These are phyloP conservation scores for Macaranga tanarius DNA, from an alignment of 441 rosid genomes.

Conservation along the genomic window DNA sequence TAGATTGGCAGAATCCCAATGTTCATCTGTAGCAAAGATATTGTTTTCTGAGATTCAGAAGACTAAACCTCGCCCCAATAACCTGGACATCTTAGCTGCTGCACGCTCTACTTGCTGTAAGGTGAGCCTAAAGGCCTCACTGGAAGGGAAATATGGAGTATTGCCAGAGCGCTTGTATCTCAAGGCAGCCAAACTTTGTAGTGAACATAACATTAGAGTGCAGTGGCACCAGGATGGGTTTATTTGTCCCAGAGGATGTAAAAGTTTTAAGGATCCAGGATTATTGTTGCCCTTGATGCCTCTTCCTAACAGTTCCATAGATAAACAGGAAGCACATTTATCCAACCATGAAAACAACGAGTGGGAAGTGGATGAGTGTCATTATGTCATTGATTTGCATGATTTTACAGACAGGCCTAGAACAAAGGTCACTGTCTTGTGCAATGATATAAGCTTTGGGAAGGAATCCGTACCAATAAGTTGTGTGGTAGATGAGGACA, in stretches of 20 bases:
- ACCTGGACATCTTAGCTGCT: slow-evolving; percentile 70
- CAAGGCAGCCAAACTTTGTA: slow-evolving; percentile 94
- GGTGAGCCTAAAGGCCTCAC: slow-evolving; percentile 66
- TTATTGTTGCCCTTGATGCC: slow-evolving; percentile 42
- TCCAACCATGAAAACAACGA: slow-evolving; percentile 34
- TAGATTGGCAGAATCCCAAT: slow-evolving; percentile 58
- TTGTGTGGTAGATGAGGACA: slow-evolving; percentile 73
- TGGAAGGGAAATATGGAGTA: slow-evolving; percentile 72
- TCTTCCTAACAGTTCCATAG: slow-evolving; percentile 36
- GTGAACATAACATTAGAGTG: slow-evolving; percentile 79
- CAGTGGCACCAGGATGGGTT: slow-evolving; percentile 88
- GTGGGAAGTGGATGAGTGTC: slow-evolving; percentile 86
- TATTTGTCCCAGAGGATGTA: slow-evolving; percentile 83
- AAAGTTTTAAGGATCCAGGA: slow-evolving; percentile 45
- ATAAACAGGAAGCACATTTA: slow-evolving; percentile 28
- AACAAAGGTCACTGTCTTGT: slow-evolving; percentile 52
- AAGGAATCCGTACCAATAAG: slow-evolving; percentile 67
- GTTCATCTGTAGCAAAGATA: slow-evolving; percentile 70
- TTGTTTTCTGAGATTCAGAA: slow-evolving; percentile 68
- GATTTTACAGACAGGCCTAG: slow-evolving; percentile 51
- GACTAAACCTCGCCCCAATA: slow-evolving; percentile 87
- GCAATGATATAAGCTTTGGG: slow-evolving; percentile 87
- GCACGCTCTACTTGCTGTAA: slow-evolving; percentile 92
- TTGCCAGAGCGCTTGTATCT: slow-evolving; percentile 77
- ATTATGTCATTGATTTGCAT: slow-evolving; percentile 62